Base-by-base conservation (phyloP, 352 stramenopile genomes). In the Thalassiosira hispida region DNA sequence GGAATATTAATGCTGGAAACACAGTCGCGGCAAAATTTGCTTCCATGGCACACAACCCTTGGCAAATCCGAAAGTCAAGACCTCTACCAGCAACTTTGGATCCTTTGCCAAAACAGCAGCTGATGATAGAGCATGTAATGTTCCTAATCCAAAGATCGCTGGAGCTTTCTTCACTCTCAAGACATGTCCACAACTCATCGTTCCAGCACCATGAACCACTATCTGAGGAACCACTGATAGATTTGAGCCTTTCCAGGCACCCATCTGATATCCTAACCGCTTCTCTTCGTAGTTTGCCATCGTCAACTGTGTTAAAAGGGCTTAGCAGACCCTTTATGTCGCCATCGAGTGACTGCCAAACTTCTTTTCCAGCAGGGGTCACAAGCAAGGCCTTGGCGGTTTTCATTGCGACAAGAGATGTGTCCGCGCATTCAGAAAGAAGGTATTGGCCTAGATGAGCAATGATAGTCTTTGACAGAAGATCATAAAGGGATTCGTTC, bases 151-250 rank as follows among this genome's bases (percentile, higher is more conserved):
- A 94, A 18, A 78, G 22, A 53, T 89, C 78, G 66, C 72, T 87
- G 23, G 64, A 73, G 40, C 25, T 35, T 42, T 81, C 66, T 31
- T 66, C 42, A 25, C 14, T 44, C 18, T 68, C 31, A 51, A 51
- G 16, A 16, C 29, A 74, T 44, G 31, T 75, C 89, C 89, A 94
- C 16, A 93, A 40, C 14, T 59, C 56, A 47, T 84, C 72, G 49
- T 78, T 78, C 86, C 86, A 94, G 56, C 89, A 94, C 87, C 89
- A 93, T 66, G 66, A 71, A 53, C 72, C 20, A 64, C 42, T 33
- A 49, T 74, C 51, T n/a, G 4, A 7, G 8, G 35, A 67, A 23
- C 61, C 52, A 25, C 52, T 69, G 18, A 73, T 66, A 18, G 42
- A 35, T 68, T 79, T 82, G 5, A 87, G 56, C 20, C 52, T 68